phyloP scores from a whole-genome alignment of 2,329 filamentous ascomycete species.

The Fusarium sterilihyphosum region DNA sequence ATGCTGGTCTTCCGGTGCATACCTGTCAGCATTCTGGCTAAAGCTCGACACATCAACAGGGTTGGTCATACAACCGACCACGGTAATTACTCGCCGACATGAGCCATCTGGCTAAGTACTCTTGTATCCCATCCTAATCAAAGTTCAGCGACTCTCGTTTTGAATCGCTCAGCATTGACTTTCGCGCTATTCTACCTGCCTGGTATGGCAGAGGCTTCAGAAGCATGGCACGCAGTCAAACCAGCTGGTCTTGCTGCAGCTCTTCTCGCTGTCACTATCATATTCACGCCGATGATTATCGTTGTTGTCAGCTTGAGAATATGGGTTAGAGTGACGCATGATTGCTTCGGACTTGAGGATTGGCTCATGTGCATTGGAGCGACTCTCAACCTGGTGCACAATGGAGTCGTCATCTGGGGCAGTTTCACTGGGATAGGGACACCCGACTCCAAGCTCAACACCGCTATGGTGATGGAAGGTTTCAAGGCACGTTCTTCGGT shows the following conservation, averaged over 20 bases:
- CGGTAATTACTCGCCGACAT: background rate
- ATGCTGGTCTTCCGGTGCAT: background rate
- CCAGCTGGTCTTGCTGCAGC: conserved; percentile 1
- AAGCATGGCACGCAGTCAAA: conserved; percentile 1
- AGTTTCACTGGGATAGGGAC: background rate
- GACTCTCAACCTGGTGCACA: conserved; percentile 15
- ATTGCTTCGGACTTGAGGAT: conserved; percentile 3
- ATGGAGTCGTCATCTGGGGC: conserved; percentile 11
- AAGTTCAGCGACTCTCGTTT: too few relatives aligned
- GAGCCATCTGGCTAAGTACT: background rate
- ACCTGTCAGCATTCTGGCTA: background rate
- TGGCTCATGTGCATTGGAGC: conserved; percentile 16
- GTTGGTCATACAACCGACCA: background rate
- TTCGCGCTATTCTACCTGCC: background rate
- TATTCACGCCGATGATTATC: background rate
- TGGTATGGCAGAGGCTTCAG: background rate
- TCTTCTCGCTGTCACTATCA: background rate
- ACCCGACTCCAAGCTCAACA: background rate
- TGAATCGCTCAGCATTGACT: background rate
- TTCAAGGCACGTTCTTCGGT: background rate
- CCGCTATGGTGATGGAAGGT: background rate
- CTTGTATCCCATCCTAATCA: background rate
- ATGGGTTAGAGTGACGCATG: background rate
- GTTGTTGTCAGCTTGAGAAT: background rate
- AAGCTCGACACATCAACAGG: background rate